A percentile compares a stretch with the other conserved stretches of the same genome.
phyloP scores from a whole-genome alignment of 176 grass and related monocot genomes.

The Bolboschoenus planiculmis region DNA sequence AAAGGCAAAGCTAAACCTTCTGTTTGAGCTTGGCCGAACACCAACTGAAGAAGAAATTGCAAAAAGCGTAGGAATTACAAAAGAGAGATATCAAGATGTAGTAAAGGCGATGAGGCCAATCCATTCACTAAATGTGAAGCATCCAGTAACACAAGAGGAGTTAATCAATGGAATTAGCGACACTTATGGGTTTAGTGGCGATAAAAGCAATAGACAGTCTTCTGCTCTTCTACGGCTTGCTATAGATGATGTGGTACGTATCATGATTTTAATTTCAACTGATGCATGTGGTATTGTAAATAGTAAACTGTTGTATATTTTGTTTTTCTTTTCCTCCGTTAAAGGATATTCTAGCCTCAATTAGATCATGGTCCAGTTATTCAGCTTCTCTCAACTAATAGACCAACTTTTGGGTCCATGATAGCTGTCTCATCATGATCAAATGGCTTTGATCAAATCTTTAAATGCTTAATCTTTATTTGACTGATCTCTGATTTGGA shows the following conservation, averaged over 20 bases:
- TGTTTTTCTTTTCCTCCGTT: neutral
- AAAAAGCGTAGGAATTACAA: slow-evolving; percentile 34
- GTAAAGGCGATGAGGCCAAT: slow-evolving; percentile 50
- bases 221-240: slow-evolving; percentile 59
- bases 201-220: slow-evolving; percentile 41
- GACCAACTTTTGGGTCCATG: neutral
- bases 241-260: slow-evolving; percentile 75
- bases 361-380: neutral
- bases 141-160: slow-evolving; percentile 72
- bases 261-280: neutral
- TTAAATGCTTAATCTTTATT: neutral
- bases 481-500: neutral
- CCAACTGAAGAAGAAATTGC: slow-evolving; percentile 59
- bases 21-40: slow-evolving; percentile 64
- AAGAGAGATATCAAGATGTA: slow-evolving; percentile 57
- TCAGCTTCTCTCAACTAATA: neutral
- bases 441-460: neutral
- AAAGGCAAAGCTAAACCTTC: slow-evolving; percentile 48
- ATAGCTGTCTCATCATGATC: neutral
- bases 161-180: slow-evolving; percentile 73
- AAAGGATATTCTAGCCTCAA: neutral
- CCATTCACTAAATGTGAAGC: slow-evolving; percentile 64
- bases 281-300: neutral
- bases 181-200: slow-evolving; percentile 37
- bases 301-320: neutral